Percentiles rank a stretch among this genome's conserved stretches.
These are phyloP conservation scores for Ustilago curta DNA, from an alignment of 1,284 basidiomycete species.

Conservation along the genomic window DNA sequence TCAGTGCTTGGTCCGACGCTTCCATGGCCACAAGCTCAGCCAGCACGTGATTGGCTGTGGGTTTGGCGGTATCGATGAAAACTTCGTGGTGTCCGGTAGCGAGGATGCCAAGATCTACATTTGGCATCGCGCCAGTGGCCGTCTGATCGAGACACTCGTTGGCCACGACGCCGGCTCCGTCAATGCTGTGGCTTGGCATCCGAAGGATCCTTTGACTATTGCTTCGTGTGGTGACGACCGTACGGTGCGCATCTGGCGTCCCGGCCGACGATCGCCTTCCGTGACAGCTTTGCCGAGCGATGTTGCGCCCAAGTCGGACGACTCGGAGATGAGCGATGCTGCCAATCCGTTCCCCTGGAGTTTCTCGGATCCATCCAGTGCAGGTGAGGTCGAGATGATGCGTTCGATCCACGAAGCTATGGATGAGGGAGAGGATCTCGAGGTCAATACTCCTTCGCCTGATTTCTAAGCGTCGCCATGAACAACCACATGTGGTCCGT, in stretches of 20 bases:
- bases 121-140: constrained; percentile 89
- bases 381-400: constrained; percentile 38
- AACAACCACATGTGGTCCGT: not conserved
- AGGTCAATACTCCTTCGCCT: constrained; percentile 17
- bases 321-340: constrained; percentile 41
- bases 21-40: constrained; percentile 53
- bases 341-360: constrained; percentile 54
- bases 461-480: constrained; percentile 4
- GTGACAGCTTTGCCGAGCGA: constrained; percentile 10
- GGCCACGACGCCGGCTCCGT: constrained; percentile 90
- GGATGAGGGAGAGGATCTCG: constrained; percentile 27
- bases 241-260: constrained; percentile 62
- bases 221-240: constrained; percentile 73
- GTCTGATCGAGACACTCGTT: constrained; percentile 81
- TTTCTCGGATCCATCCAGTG: constrained; percentile 27
- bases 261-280: constrained; percentile 26
- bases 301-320: constrained; percentile 32
- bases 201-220: constrained; percentile 83
- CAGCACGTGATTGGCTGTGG: constrained; percentile 87
- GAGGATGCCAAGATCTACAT: constrained; percentile 86
- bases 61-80: constrained; percentile 90
- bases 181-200: constrained; percentile 97
- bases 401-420: constrained; percentile 41
- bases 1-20: constrained; percentile 74
- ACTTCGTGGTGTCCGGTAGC: constrained; percentile 91